Evolutionary conservation across 805 yeast genomes (phyloP).

Genomic region (Cyberlindnera petersonii): DNA sequence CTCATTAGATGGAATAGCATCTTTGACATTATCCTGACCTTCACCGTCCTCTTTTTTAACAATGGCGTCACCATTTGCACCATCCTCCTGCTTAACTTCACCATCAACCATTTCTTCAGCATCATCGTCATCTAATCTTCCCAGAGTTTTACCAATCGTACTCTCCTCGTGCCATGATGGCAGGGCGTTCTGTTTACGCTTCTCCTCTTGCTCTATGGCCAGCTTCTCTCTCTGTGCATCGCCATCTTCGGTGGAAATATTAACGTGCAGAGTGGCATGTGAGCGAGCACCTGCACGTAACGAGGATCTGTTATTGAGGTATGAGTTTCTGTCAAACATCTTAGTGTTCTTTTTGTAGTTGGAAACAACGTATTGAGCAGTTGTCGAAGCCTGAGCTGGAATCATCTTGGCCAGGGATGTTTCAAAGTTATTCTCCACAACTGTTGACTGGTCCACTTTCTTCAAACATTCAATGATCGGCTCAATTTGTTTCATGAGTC

Average conservation of each 20-base stretch:
- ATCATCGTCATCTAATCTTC: constrained; percentile 52
- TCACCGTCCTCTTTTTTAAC: constrained; percentile 3
- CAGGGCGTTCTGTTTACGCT: constrained; percentile 86
- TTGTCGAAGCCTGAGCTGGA: constrained; percentile 72
- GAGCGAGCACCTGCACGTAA: constrained; percentile 55
- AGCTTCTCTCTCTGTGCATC: constrained; percentile 60
- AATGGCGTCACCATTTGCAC: constrained; percentile 10
- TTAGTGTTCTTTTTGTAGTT: constrained; percentile 39
- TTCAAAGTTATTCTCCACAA: constrained; percentile 89
- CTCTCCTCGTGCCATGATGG: constrained; percentile 95
- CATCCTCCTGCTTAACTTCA: constrained; percentile 23
- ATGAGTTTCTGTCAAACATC: constrained; percentile 39
- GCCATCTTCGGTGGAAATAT: constrained; percentile 83
- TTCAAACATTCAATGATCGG: constrained; percentile 82
- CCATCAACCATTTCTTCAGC: constrained; percentile 38
- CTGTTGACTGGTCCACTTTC: constrained; percentile 71
- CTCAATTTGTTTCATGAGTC: constrained; percentile 83
- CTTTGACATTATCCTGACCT: too few relatives aligned
- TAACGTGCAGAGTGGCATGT: constrained; percentile 86
- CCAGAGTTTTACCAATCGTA: constrained; percentile 76
- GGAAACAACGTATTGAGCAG: constrained; percentile 66
- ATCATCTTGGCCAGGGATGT: constrained; percentile 74
- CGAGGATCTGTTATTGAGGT: constrained; percentile 38
- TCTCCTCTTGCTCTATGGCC: constrained; percentile 62
- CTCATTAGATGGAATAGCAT: neutral